Base-by-base conservation (phyloP, 2,329 filamentous ascomycete species). In the Aspergillus niger region DNA sequence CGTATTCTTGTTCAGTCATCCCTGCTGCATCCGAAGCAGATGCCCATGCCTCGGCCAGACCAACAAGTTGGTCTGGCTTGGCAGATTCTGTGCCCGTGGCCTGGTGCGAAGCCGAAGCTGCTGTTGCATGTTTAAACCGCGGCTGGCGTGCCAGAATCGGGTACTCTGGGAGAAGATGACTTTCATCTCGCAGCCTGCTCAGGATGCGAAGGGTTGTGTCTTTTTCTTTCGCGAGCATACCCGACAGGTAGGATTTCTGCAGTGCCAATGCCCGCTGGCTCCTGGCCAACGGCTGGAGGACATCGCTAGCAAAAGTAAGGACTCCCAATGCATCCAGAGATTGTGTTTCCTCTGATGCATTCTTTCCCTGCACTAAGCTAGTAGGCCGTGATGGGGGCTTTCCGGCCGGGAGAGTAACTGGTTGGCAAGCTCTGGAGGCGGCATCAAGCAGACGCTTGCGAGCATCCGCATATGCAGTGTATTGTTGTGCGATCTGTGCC, bases 101-200 rank as follows among this genome's bases (percentile, higher is more conserved):
- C 47, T 65, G 63, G 3, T 70, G 67, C 17, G 67, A 65, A 30
- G 63, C 68, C 15, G 72, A 65, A 8, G 71, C 67, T 2, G 71
- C 68, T 28, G 70, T 67, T 6, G 69, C 69, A 44, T 75, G 69
- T 53, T 76, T 74, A 66, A 76, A 76, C 39, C 73, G 74, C 5
- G 72, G 66, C 53, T 78, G 76, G 36, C 69, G 71, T 20, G 72
- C 69, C 6, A 73, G 65, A 24, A 76, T 67, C 3, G 77, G 76
- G 52, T 78, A 79, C 54, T 78, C 75, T 2, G 76, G 75, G n/a
- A 79, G 75, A 8, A 79, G 69, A 49, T 78, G 77, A 52, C 76
- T 79, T 60, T 79, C 77, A 39, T 78, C 75, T 8, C 71, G 71
- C n/a, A 79, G 61, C 13, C 76, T 74, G 58, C 77, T 72, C n/a